Base-by-base conservation (phyloP, 2,329 filamentous ascomycete species). In the Xylariaceae sp. region DNA sequence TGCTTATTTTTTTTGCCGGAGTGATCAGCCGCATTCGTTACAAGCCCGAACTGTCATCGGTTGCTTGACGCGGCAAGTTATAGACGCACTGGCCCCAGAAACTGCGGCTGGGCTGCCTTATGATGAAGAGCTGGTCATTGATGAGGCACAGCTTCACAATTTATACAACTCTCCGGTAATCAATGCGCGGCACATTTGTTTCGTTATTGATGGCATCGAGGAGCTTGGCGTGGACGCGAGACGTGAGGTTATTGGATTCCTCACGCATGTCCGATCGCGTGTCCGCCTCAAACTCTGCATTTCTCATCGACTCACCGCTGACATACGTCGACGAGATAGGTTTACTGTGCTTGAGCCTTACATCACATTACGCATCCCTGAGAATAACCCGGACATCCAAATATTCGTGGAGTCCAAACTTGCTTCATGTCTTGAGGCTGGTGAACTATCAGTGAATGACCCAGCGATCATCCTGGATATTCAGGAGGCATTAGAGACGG, bases 1-100 rank as follows among this genome's bases (percentile, higher is more conserved):
- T 10, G 11, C 27, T 42, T 7, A 42, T 49, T 6, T 45, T 78
- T 83, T 60, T 66, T 71, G 30, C 39, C 45, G 49, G 3, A 18
- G 33, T 6, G 54, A 57, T 36, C 22, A 51, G 36, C 5, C 15
- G 14, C 30, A 47, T 15, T 47, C 44, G n/a, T 45, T 33, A 15
- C 32, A 45, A 27, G 30, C 18, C 11, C 35, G 39, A 6, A 57
- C 45, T 6, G 36, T 57, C 2, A 22, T 53, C 5, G 52, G 54
- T 2, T 57, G 52, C 35, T 30, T 57, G n/a, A 43, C 45, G 17
- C 47, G 49, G 2, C 52, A 57, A 44, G 12, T 57, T 9, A 22
- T 56, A 10, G 22, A 49, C 17, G 12, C 44, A 10, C 33, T 50
- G 12, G 44, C 15, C 4, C 35, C 30, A 4, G 39, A 46, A 4